A percentile compares a stretch with the other conserved stretches of the same genome.
These are phyloP conservation scores for Amanita rimosa DNA, from an alignment of 768 basidiomycete genomes.

Conservation along the genomic window DNA sequence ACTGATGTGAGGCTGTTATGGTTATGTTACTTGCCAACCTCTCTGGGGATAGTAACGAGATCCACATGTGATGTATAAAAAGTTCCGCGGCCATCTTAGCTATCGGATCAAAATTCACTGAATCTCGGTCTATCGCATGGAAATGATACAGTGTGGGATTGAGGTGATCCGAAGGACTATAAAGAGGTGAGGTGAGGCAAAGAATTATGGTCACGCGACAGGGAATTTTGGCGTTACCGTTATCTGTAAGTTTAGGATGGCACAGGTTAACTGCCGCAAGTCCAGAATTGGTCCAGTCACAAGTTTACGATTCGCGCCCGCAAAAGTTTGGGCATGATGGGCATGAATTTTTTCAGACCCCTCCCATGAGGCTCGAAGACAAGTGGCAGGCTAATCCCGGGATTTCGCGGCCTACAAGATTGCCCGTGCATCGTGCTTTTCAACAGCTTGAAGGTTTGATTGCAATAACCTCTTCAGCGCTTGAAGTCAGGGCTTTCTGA, in stretches of 20 bases:
- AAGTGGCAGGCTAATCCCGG: slow-evolving; percentile 12
- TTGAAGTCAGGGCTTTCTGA: no score
- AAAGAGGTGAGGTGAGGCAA: neutral
- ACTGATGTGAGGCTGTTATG: neutral
- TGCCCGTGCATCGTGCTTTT: slow-evolving; percentile 5
- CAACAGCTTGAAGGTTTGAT: no score
- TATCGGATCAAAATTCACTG: slow-evolving; percentile 6
- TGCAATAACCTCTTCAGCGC: no score
- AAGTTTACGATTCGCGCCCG: no score
- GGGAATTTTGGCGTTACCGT: slow-evolving; percentile 8
- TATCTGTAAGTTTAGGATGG: slow-evolving; percentile 13
- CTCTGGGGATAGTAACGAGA: neutral
- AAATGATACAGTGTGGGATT: slow-evolving; percentile 9
- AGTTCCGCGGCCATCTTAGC: slow-evolving; percentile 6
- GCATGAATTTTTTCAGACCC: slow-evolving; percentile 8
- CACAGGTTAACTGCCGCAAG: slow-evolving; percentile 9
- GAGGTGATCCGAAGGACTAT: slow-evolving; percentile 9
- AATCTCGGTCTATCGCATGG: slow-evolving; percentile 7
- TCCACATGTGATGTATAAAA: slow-evolving; percentile 7
- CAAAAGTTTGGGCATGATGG: slow-evolving; percentile 8
- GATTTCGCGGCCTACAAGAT: slow-evolving; percentile 11
- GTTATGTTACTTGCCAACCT: neutral
- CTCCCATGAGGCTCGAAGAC: slow-evolving; percentile 6
- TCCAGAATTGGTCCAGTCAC: slow-evolving; percentile 11
- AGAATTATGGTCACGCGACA: neutral